A percentile compares a stretch with the other conserved stretches of the same genome.
Evolutionary conservation across 345 rosid species (phyloP).

Genomic region (Diplotaxis tenuifolia): DNA sequence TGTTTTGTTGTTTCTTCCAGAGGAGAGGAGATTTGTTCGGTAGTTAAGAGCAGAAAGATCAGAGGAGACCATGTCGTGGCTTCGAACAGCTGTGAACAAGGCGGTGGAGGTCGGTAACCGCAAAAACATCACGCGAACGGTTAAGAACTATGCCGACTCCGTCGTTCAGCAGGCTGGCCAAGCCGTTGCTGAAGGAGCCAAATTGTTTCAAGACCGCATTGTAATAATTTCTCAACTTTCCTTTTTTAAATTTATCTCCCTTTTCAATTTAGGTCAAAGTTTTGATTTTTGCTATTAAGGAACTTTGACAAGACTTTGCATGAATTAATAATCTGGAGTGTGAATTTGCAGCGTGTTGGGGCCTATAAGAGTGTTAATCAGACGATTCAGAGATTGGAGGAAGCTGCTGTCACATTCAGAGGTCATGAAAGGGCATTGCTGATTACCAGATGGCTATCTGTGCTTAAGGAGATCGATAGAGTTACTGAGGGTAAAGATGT

Average conservation of each 20-base stretch:
- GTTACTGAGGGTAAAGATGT: conserved; percentile 43
- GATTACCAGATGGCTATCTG: conserved; percentile 74
- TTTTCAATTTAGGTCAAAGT: neutral
- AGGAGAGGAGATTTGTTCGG: conserved; percentile 12
- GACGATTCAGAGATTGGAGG: conserved; percentile 82
- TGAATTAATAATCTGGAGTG: conserved; percentile 4
- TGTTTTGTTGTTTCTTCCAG: conserved; percentile 12
- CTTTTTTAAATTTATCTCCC: neutral
- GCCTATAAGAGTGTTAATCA: conserved; percentile 62
- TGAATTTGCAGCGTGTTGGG: conserved; percentile 52
- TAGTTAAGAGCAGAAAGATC: conserved; percentile 7
- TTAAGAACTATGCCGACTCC: conserved; percentile 86
- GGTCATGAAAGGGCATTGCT: conserved; percentile 76
- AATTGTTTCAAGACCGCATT: conserved; percentile 84
- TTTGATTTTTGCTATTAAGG: conserved; percentile 8
- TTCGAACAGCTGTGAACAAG: conserved; percentile 80
- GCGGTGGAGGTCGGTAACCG: conserved; percentile 97
- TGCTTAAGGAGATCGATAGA: conserved; percentile 70
- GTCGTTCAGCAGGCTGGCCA: conserved; percentile 98
- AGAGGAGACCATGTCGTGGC: conserved; percentile 62
- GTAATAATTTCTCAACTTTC: conserved; percentile 49
- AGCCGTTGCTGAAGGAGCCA: conserved; percentile 96
- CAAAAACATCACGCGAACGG: conserved; percentile 85
- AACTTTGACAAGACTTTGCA: neutral
- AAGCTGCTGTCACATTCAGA: conserved; percentile 70